Percentiles rank a stretch among this genome's conserved stretches.
Conservation (phyloP, 345 rosid genomes). For the Sapria himalayana region DNA sequence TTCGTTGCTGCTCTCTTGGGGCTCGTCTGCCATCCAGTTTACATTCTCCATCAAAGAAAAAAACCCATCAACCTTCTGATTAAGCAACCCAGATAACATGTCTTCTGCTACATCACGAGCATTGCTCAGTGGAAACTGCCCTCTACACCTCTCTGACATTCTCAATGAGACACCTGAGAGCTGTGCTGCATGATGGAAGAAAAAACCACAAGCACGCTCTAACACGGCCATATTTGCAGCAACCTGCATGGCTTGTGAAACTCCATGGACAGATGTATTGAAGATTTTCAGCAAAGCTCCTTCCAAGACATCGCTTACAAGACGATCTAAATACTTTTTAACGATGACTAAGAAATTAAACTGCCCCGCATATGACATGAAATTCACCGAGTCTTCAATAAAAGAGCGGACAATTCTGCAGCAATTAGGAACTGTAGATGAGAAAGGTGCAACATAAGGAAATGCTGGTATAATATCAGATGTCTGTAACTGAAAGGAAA, state of each 20-base stretch:
- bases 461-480: conserved; percentile 79
- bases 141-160: conserved; percentile 87
- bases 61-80: conserved; percentile 77
- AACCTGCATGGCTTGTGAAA: conserved; percentile 89
- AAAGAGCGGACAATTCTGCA: conserved; percentile 89
- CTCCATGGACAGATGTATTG: conserved; percentile 59
- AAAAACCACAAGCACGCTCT: conserved; percentile 96
- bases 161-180: conserved; percentile 81
- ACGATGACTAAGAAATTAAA: conserved; percentile 80
- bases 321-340: conserved; percentile 81
- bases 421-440: conserved; percentile 85
- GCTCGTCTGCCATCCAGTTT: conserved; percentile 86
- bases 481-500: conserved; percentile 82
- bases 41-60: conserved; percentile 81
- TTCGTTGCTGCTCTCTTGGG: conserved; percentile 61
- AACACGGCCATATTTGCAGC: conserved; percentile 95
- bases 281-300: conserved; percentile 70
- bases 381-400: conserved; percentile 88
- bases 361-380: conserved; percentile 90
- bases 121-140: conserved; percentile 73
- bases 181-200: conserved; percentile 87
- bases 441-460: conserved; percentile 84
- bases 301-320: conserved; percentile 65
- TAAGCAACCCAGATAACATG: conserved; percentile 75
- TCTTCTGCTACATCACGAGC: conserved; percentile 86